Base-by-base conservation (phyloP, 2,329 filamentous ascomycete species). In the Elsinoe fawcettii region DNA sequence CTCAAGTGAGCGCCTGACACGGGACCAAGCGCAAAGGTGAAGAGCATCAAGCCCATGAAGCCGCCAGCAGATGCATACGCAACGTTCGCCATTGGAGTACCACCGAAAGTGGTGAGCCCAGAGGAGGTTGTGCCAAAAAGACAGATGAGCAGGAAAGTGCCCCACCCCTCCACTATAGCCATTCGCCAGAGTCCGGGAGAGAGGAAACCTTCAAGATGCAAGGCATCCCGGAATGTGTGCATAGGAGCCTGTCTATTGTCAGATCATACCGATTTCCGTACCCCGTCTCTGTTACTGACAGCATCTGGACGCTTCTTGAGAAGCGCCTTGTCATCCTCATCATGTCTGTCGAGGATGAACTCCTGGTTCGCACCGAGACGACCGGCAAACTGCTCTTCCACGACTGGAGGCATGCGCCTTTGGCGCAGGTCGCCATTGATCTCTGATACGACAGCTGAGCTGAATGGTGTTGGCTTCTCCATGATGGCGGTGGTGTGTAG, bases 1-100 rank as follows among this genome's bases (percentile, higher is more conserved):
- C 51, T 81, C 57, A 81, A 66, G 62, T 81, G 79, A 1, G 75
- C 78, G 37, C 79, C 77, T 2, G 74, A 76, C 0, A 75, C 73
- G 0, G 77, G 74, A 3, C 71, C 74, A 12, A 75, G 74, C 7
- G 73, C 73, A 61, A 75, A 79, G 47, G 81, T 78, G 62, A 80
- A 75, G 1, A 78, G 63, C 0, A 76, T 66, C 14, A 79, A 37
- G 1, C 62, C 57, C 2, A 61, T 11, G n/a, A 49, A 49, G 23
- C 61, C 60, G 8, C 59, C 16, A 4, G 63, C 23, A 4, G 61
- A 57, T 4, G 57, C 63, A 39, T 63, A 63, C 8, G 34, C 25
- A 7, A 20, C 14, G 6, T 25, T 51, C 3, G 55, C 55, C 41
- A 57, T 43, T 14, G 11, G 14, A 12, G 7, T 30, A 6, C 18